These are phyloP conservation scores for Solanum pimpinellifolium DNA, from an alignment of 257 asterid genomes.

Conservation along the genomic window DNA sequence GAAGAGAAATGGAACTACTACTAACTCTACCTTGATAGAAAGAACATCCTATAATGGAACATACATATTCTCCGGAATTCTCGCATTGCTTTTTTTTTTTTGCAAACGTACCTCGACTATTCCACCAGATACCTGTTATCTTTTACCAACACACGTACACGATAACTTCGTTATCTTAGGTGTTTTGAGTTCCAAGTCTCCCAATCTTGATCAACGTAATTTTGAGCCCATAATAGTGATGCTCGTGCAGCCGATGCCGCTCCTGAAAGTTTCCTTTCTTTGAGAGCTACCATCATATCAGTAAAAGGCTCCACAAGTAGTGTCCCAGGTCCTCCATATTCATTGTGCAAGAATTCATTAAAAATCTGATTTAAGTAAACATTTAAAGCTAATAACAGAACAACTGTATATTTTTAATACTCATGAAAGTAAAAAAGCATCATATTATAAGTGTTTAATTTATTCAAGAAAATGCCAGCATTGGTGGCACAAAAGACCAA, in stretches of 20 bases:
- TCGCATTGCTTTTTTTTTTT: background rate
- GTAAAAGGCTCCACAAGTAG: slow-evolving; percentile 57
- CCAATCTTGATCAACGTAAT: slow-evolving; percentile 51
- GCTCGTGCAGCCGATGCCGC: slow-evolving; percentile 57
- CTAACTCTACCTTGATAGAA: background rate
- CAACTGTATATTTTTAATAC: background rate
- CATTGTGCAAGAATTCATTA: slow-evolving; percentile 39
- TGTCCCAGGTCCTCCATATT: slow-evolving; percentile 77
- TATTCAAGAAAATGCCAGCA: background rate
- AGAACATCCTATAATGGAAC: slow-evolving; percentile 1
- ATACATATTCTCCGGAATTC: background rate
- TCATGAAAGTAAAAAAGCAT: background rate
- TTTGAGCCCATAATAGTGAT: slow-evolving; percentile 60
- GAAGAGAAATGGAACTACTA: slow-evolving; percentile 1
- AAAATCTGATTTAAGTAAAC: slow-evolving; percentile 34
- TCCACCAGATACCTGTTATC: background rate
- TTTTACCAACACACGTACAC: background rate
- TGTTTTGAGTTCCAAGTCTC: slow-evolving; percentile 38
- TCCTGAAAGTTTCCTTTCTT: slow-evolving; percentile 47
- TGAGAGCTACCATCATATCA: slow-evolving; percentile 51
- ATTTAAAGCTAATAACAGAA: background rate
- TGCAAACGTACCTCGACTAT: background rate
- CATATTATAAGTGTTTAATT: background rate
- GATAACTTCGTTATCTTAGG: background rate
- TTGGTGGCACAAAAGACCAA: background rate